phyloP scores from a whole-genome alignment of 1,139 yeast species.

The Pneumocystis canis region DNA sequence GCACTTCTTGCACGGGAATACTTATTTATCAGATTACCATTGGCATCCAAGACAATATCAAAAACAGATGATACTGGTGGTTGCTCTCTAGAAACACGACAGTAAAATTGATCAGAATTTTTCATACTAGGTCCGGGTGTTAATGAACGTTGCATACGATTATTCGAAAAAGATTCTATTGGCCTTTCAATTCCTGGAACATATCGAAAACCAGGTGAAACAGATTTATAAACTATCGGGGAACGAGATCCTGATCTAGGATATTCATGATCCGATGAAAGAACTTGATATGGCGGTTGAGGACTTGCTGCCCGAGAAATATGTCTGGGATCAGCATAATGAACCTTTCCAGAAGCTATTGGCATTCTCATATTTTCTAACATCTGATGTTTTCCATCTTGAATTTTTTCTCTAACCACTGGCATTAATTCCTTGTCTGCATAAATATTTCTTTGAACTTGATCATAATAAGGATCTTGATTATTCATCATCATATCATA shows the following conservation, averaged over 20 bases:
- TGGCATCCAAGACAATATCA: neutral
- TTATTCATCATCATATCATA: neutral
- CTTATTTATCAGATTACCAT: conserved; percentile 1
- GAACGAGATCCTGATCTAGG: neutral
- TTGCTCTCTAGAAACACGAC: neutral
- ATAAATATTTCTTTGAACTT: neutral
- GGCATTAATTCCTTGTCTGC: neutral
- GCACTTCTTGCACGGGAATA: neutral
- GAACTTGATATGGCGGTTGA: neutral
- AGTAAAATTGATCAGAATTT: neutral
- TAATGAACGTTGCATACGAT: neutral
- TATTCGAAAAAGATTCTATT: neutral
- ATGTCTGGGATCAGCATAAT: neutral
- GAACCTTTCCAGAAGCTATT: neutral
- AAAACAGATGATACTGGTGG: neutral
- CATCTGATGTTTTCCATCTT: neutral
- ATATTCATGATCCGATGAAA: neutral
- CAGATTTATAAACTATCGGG: conserved; percentile 2
- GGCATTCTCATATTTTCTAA: neutral
- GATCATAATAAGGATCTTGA: neutral
- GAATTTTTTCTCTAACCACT: neutral
- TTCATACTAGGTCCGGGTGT: neutral
- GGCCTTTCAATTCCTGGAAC: conserved; percentile 7
- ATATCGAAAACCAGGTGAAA: conserved; percentile 1
- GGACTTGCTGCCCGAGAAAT: neutral